Evolutionary conservation across 139 green algal genomes (phyloP).

Genomic region (Astrephomene gubernaculifera): DNA sequence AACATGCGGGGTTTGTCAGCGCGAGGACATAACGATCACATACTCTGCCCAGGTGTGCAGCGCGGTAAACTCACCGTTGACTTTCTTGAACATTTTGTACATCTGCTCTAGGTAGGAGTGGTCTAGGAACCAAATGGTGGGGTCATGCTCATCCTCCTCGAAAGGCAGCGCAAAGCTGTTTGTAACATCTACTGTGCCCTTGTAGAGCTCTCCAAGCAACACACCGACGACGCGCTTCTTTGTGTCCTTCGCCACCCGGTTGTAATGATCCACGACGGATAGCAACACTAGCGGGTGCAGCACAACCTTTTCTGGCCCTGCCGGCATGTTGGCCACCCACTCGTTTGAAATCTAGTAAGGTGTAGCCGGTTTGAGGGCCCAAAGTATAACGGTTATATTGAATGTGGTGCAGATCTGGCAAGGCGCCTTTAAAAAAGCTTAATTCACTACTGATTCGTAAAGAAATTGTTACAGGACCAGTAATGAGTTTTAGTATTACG

Average conservation of each 20-base stretch:
- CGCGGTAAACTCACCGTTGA: slow-evolving; percentile 91
- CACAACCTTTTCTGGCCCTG: slow-evolving; percentile 82
- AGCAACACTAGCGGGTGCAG: slow-evolving; percentile 98
- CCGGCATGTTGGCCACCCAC: slow-evolving; percentile 27
- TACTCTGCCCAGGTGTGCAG: neutral
- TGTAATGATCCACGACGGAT: slow-evolving; percentile 98
- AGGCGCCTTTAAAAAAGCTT: too few species aligned
- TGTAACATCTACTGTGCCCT: slow-evolving; percentile 93
- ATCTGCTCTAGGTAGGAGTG: slow-evolving; percentile 99
- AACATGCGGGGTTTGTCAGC: neutral
- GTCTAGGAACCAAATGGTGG: slow-evolving; percentile 99
- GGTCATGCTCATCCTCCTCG: slow-evolving; percentile 97
- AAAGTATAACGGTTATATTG: neutral
- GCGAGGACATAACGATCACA: neutral
- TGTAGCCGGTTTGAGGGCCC: too few species aligned
- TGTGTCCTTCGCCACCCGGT: slow-evolving; percentile 95
- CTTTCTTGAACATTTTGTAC: slow-evolving; percentile 99
- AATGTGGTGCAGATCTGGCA: neutral
- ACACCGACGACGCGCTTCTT: slow-evolving; percentile 96
- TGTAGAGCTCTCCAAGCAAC: slow-evolving; percentile 90
- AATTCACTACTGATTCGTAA: too few species aligned
- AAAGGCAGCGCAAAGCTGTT: slow-evolving; percentile 99
- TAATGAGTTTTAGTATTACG: too few species aligned
- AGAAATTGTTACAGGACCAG: too few species aligned
- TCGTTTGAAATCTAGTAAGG: too few species aligned